A percentile compares a stretch with the other conserved stretches of the same genome.
Conservation (phyloP, 495 filamentous ascomycete genomes). For the Elasticomyces elasticus region DNA sequence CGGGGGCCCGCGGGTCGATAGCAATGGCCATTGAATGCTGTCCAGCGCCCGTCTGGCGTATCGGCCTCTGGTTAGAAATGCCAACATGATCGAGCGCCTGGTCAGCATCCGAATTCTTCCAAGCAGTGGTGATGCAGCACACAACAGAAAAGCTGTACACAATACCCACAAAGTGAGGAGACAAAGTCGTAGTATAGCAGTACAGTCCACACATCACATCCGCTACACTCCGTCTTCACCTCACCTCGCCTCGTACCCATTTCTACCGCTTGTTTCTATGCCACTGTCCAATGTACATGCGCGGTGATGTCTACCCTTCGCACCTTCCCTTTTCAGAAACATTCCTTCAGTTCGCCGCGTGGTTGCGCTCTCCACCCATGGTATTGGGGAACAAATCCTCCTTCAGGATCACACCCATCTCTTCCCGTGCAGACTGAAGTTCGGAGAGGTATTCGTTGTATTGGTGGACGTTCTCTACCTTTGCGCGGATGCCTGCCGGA, state of each 20-base stretch:
- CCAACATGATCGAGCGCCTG: no score
- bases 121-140: background rate
- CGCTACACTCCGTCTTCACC: background rate
- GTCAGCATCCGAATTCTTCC: background rate
- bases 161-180: background rate
- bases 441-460: constrained; percentile 95
- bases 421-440: constrained; percentile 84
- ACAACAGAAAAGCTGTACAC: background rate
- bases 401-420: constrained; percentile 82
- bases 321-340: background rate
- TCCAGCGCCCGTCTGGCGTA: no score
- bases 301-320: background rate
- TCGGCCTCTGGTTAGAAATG: no score
- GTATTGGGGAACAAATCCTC: constrained; percentile 85
- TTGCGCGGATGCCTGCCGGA: constrained; percentile 81
- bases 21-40: no score
- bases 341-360: background rate
- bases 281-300: constrained; percentile 2
- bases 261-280: background rate
- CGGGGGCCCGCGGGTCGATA: no score
- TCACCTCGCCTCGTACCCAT: background rate
- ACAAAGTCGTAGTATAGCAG: background rate
- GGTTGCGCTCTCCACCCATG: background rate
- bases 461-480: constrained; percentile 96
- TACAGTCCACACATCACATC: background rate